phyloP scores from a whole-genome alignment of 768 basidiomycete species.

The Boletus fagicola region DNA sequence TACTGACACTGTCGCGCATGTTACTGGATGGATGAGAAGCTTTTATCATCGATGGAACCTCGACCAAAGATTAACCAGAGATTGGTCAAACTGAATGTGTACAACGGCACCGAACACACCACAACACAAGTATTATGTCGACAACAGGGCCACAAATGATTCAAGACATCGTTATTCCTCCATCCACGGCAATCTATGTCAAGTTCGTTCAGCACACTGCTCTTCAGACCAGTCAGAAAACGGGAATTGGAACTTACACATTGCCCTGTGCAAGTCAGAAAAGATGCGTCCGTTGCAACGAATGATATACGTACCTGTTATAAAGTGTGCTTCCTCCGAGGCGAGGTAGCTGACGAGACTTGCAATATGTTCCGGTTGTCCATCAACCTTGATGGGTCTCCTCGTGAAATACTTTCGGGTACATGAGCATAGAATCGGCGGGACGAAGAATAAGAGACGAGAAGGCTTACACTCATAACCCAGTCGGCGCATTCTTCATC shows the following conservation, averaged over 20 bases:
- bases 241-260: neutral
- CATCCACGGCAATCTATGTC: slow-evolving; percentile 2
- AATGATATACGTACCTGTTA: neutral
- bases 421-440: too few relatives aligned
- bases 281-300: too few relatives aligned
- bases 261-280: neutral
- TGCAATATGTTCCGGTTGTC: slow-evolving; percentile 33
- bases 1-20: too few relatives aligned
- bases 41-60: too few relatives aligned
- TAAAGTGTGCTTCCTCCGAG: slow-evolving; percentile 29
- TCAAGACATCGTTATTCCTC: neutral
- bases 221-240: neutral
- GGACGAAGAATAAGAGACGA: neutral
- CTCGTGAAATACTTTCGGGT: too few relatives aligned
- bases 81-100: too few relatives aligned
- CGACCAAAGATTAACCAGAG: too few relatives aligned
- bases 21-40: too few relatives aligned
- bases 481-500: neutral
- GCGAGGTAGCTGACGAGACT: slow-evolving; percentile 34
- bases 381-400: slow-evolving; percentile 16
- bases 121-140: too few relatives aligned
- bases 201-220: neutral
- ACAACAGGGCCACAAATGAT: too few relatives aligned
- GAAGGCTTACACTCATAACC: neutral
- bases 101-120: too few relatives aligned